Conservation (phyloP, 2,329 filamentous ascomycete genomes). For the Monosporascus sp. region DNA sequence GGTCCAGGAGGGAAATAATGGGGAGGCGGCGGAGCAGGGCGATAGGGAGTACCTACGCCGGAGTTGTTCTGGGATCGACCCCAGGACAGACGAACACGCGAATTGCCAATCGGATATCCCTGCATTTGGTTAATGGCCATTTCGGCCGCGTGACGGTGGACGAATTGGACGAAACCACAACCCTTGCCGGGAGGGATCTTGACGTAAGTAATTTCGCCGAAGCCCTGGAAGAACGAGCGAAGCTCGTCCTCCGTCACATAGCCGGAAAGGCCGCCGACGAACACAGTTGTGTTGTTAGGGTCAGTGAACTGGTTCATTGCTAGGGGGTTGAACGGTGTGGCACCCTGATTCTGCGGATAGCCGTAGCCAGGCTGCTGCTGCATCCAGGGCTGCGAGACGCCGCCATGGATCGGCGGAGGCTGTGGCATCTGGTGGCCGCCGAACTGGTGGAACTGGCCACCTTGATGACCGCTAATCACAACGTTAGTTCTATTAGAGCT, state of each 20-base stretch:
- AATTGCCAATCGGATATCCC: slow-evolving; percentile 98
- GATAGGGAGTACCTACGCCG: slow-evolving; percentile 93
- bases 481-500: slow-evolving; percentile 3
- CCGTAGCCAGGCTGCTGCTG: slow-evolving; percentile 34
- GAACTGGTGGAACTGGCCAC: slow-evolving; percentile 31
- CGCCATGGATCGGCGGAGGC: slow-evolving; percentile 32
- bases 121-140: slow-evolving; percentile 99
- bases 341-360: slow-evolving; percentile 28
- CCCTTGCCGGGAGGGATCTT: slow-evolving; percentile 99
- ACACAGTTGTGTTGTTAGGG: slow-evolving; percentile 98
- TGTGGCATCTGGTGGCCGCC: slow-evolving; percentile 34
- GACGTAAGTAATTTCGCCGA: slow-evolving; percentile 98
- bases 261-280: slow-evolving; percentile 92
- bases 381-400: slow-evolving; percentile 32
- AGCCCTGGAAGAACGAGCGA: slow-evolving; percentile 99
- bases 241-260: slow-evolving; percentile 99
- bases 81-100: slow-evolving; percentile 94
- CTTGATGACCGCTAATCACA: slow-evolving; percentile 32
- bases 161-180: slow-evolving; percentile 98
- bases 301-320: slow-evolving; percentile 99
- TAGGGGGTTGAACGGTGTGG: slow-evolving; percentile 38
- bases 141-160: slow-evolving; percentile 96
- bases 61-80: slow-evolving; percentile 99
- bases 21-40: slow-evolving; percentile 65
- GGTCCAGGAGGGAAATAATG: slow-evolving; percentile 28